Base-by-base conservation (phyloP, 2,329 filamentous ascomycete genomes). In the Botrytis aclada region DNA sequence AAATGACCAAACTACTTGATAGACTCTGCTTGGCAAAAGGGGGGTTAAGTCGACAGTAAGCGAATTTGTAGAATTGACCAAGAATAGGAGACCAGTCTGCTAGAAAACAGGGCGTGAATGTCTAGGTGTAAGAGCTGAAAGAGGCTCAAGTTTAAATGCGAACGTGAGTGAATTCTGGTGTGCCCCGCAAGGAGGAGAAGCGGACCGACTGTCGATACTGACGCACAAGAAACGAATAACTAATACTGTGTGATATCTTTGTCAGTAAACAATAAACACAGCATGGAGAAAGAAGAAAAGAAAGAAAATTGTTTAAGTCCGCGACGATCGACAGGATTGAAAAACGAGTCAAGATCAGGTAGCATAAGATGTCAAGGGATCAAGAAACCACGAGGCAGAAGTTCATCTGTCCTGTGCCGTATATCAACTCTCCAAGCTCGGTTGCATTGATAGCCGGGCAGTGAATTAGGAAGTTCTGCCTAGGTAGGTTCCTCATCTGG, bases 11-110 rank as follows among this genome's bases (percentile, higher is more conserved):
- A 41, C 47, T 69, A 32, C 25, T 56, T n/a, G 47, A 58, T 41
- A 41, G 10, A 32, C 29, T 69, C 18, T 32, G 65, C 47, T 41
- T 58, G 29, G n/a, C 34, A 56, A 69, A 58, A 41, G 34, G 65
- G 64, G 65, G 65, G 63, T 37, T 41, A 22, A 41, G 65, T 69
- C 65, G 47, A 56, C 65, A 43, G 65, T 69, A 69, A 69, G 65
- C 65, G 65, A 69, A 69, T 41, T n/a, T 43, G 25, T 56, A 20
- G 37, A 41, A 41, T 56, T 41, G 37, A 25, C 18, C 65, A 56
- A 69, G 47, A 41, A 32, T 56, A 18, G 18, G 65, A 43, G 56
- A 56, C 54, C 10, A n/a, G 22, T 32, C 51, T 56, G 47, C 14
- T 12, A 56, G 37, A 32, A 69, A 32, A 64, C 22, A 32, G n/a